Percentiles rank a stretch among this genome's conserved stretches.
Conservation (phyloP, 176 grass and related monocot genomes). For the Musa itinerans region DNA sequence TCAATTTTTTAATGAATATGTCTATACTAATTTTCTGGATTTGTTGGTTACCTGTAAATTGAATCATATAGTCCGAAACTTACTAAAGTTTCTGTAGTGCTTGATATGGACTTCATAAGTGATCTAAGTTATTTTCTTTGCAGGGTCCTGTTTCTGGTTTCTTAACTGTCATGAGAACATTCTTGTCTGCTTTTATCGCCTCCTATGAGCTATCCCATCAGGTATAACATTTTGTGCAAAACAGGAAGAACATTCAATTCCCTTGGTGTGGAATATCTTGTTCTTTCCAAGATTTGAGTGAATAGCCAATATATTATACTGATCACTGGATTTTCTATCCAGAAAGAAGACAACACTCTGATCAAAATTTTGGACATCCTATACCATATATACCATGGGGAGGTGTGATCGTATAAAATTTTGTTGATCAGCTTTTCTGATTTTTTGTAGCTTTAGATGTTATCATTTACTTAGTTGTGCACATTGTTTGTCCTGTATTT, state of each 20-base stretch:
- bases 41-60: neutral
- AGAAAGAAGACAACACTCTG: slow-evolving; percentile 56
- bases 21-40: neutral
- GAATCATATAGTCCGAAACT: neutral
- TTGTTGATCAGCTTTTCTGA: slow-evolving; percentile 1
- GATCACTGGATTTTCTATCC: slow-evolving; percentile 8
- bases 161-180: slow-evolving; percentile 59
- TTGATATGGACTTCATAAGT: neutral
- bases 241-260: slow-evolving; percentile 11
- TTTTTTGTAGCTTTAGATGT: neutral
- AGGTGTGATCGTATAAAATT: slow-evolving; percentile 37
- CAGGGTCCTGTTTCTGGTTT: slow-evolving; percentile 95
- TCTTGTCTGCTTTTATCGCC: slow-evolving; percentile 85
- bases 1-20: neutral
- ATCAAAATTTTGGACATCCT: slow-evolving; percentile 58
- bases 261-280: too few relatives aligned
- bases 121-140: slow-evolving; percentile 23
- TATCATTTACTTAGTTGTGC: neutral
- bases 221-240: slow-evolving; percentile 28
- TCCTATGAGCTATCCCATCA: slow-evolving; percentile 77
- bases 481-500: slow-evolving; percentile 5
- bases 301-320: neutral
- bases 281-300: neutral
- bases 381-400: slow-evolving; percentile 59
- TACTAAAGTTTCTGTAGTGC: neutral